These are phyloP conservation scores for Pseudogymnoascus sp. DNA, from an alignment of 2,329 filamentous ascomycete species.

Conservation along the genomic window DNA sequence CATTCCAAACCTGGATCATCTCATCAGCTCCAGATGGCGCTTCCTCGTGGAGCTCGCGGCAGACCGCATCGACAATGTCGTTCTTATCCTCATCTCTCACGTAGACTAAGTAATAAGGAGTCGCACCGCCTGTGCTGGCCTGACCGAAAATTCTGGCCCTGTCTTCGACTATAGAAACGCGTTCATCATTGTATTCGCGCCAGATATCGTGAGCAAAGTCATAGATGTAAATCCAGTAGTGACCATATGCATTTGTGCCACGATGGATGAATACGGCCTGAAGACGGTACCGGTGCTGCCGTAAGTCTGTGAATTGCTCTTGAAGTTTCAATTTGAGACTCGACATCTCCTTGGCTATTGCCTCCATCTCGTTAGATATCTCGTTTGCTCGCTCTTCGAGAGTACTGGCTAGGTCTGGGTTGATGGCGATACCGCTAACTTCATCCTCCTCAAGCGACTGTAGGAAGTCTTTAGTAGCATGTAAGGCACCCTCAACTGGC, in stretches of 20 bases:
- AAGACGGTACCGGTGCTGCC: constrained; percentile 65
- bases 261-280: constrained; percentile 92
- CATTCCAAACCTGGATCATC: neutral
- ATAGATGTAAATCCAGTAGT: constrained; percentile 95
- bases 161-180: constrained; percentile 60
- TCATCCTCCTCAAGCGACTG: constrained; percentile 34
- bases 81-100: constrained; percentile 60
- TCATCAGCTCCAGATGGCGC: neutral
- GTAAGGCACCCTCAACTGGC: constrained; percentile 23
- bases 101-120: constrained; percentile 78
- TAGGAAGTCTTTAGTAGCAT: constrained; percentile 33
- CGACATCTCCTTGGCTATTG: constrained; percentile 37
- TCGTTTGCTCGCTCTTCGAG: constrained; percentile 37
- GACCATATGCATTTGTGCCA: constrained; percentile 62
- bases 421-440: constrained; percentile 34
- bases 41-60: constrained; percentile 30
- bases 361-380: constrained; percentile 38
- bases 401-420: constrained; percentile 31
- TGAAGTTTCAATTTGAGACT: constrained; percentile 30
- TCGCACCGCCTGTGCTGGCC: constrained; percentile 56
- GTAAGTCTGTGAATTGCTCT: constrained; percentile 53
- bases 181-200: constrained; percentile 90
- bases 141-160: constrained; percentile 58
- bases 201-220: constrained; percentile 76
- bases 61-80: constrained; percentile 48